These are phyloP conservation scores for Naganishia cerealis DNA, from an alignment of 1,284 basidiomycete species.

Conservation along the genomic window DNA sequence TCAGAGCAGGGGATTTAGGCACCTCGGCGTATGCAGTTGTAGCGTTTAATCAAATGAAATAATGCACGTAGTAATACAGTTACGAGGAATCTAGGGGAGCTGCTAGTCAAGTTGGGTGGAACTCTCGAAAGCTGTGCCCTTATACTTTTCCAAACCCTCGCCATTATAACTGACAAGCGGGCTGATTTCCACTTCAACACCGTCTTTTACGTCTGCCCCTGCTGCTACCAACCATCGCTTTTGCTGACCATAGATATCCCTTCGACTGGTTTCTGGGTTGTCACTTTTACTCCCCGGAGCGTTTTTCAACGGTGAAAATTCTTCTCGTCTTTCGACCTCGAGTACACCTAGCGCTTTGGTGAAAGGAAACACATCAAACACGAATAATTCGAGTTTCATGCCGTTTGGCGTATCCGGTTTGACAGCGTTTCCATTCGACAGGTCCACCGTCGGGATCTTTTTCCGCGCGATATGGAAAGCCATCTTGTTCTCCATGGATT, in stretches of 20 bases:
- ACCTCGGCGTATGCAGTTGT: too few relatives aligned
- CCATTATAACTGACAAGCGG: constrained; percentile 86
- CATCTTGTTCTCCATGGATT: constrained; percentile 81
- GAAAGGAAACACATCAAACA: constrained; percentile 98
- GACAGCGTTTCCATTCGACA: constrained; percentile 63
- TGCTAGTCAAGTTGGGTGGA: constrained; percentile 31
- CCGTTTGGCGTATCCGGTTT: constrained; percentile 92
- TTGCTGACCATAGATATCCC: constrained; percentile 89
- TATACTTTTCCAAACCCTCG: constrained; percentile 78
- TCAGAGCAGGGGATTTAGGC: too few relatives aligned
- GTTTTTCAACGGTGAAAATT: constrained; percentile 97
- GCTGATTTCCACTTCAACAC: constrained; percentile 82
- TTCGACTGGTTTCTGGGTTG: constrained; percentile 82
- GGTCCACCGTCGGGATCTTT: constrained; percentile 85
- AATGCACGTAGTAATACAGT: neutral
- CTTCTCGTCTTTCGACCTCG: constrained; percentile 82
- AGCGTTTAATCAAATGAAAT: too few relatives aligned
- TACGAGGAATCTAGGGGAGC: too few relatives aligned
- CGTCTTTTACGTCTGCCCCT: constrained; percentile 67
- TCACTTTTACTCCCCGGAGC: constrained; percentile 93
- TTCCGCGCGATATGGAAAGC: constrained; percentile 97
- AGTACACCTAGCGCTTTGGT: constrained; percentile 79
- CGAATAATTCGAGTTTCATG: constrained; percentile 98
- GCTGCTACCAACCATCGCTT: constrained; percentile 75
- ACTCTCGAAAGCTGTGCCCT: constrained; percentile 73